phyloP scores from a whole-genome alignment of 805 yeast genomes.

The Candida morakotiae region DNA sequence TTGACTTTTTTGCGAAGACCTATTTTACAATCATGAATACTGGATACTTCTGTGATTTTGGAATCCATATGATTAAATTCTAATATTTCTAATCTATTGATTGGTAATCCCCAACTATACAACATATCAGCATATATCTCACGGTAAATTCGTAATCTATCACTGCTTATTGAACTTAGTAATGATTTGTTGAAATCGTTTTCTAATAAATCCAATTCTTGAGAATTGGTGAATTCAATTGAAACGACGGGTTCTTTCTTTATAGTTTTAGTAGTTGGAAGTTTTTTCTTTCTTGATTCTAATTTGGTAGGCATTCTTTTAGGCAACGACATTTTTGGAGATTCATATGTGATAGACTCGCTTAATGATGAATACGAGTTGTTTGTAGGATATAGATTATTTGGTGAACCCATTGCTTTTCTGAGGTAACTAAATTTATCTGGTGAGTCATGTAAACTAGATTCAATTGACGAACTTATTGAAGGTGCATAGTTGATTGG shows the following conservation, averaged over 20 bases:
- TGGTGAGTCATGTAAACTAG: conserved; percentile 9
- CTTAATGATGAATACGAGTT: conserved; percentile 9
- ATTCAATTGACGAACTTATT: conserved; percentile 9
- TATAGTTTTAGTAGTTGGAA: background rate
- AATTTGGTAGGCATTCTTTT: conserved; percentile 1
- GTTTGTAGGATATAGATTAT: background rate
- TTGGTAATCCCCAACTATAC: conserved; percentile 78
- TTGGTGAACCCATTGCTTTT: conserved; percentile 5
- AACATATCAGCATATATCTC: conserved; percentile 74
- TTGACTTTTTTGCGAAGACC: conserved; percentile 23
- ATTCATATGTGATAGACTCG: conserved; percentile 3
- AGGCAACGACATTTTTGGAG: background rate
- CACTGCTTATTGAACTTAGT: conserved; percentile 34
- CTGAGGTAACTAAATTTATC: conserved; percentile 9
- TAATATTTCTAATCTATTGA: conserved; percentile 72
- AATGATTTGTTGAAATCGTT: conserved; percentile 38
- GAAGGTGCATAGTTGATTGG: conserved; percentile 9
- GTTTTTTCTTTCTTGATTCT: conserved; percentile 3
- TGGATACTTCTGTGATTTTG: conserved; percentile 12
- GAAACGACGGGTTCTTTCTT: conserved; percentile 27
- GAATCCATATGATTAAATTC: conserved; percentile 54
- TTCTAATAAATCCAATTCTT: conserved; percentile 41
- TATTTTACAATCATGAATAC: conserved; percentile 29
- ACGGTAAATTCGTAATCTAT: conserved; percentile 43
- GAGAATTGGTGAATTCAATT: conserved; percentile 44